Base-by-base conservation (phyloP, 768 basidiomycete genomes). In the Leccinum rimulosum region DNA sequence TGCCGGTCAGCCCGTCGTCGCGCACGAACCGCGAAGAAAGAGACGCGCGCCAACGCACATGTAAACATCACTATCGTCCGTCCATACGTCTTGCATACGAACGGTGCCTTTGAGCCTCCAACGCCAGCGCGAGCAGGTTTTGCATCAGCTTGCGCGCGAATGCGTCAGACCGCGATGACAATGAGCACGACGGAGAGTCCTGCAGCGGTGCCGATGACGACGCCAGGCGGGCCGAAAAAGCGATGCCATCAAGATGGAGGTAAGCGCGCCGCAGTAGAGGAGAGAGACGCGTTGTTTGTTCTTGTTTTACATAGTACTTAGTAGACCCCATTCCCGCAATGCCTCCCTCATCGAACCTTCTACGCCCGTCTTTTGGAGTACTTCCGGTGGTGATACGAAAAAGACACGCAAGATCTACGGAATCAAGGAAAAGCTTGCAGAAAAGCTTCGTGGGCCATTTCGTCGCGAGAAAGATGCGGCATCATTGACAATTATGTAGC, bases 101-200 rank as follows among this genome's bases (percentile, higher is more conserved):
- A 82, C 78, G 0, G 78, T 76, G 3, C 84, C 87, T 50, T 84
- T 74, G 59, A 88, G 80, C 36, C 82, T 77, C 89, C 53, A 92
- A 69, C 0, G 88, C 85, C 22, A 91, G 72, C 4, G 89, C 87
- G 12, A 91, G 76, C 0, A 85, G 84, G 62, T 87, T 89, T 61
- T 87, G 76, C n/a, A 91, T 77, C 17, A 92, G 74, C n/a, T 77
- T 75, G 12, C 58, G 48, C 2, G 61, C 58, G 5, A 45, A 57
- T 27, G 66, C 61, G 17, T 74, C 72, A 49, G 77, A 75, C 27
- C 55, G 55, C 14, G 64, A 30, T 12, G 14, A 36, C 35, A 50
- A 56, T n/a, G 58, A 51, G 8, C 54, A 59, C 4, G 69, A 67
- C 1, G 22, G 22, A 1, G 22, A 22, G 22, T 71, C 64, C 12